Base-by-base conservation (phyloP, 345 rosid species). In the Aurinia saxatilis region DNA sequence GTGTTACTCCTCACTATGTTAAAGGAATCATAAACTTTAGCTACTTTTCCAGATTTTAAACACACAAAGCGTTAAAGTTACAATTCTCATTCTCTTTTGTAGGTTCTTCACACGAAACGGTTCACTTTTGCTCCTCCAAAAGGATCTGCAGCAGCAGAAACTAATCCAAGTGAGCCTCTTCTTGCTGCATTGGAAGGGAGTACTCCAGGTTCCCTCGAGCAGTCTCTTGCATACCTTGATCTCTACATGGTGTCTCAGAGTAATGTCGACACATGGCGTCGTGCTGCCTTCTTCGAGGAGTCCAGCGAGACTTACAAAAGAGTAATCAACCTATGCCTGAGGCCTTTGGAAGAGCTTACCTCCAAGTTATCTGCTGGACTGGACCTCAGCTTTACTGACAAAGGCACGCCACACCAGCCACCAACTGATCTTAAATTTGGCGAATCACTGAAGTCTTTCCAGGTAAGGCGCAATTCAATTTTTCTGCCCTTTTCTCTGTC, bases 101-200 rank as follows among this genome's bases (percentile, higher is more conserved):
- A 87, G 96, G 96, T 87, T 60, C 74, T 90, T 44, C 80, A 78
- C 71, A 87, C 99, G 12, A 90, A 87, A 71, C 78, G 95, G 64
- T 85, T 74, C 36, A 44, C 73, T 37, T 90, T 84, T 73, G 95
- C 96, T 41, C 97, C 90, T 29, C 95, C 92, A 45, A 90, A 85
- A 81, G 97, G 99, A 75, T 90, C 99, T 8, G 97, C 96, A 15
- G 99, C 99, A 48, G 97, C 97, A 51, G 97, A 93, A 82, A 84
- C 90, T 45, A 93, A 93, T 75, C 99, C 97, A 38, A 90, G 90
- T 10, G 92, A 85, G 66, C 97, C 91, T 59, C 92, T 93, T 55
- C 90, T 93, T 66, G 86, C 81, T 60, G 88, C 95, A 39, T 72
- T 90, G 68, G 97, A 93, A 76, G 88, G 78, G 58, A 90, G 83